Base-by-base conservation (phyloP, 805 yeast genomes). In the Millerozyma acaciae region DNA sequence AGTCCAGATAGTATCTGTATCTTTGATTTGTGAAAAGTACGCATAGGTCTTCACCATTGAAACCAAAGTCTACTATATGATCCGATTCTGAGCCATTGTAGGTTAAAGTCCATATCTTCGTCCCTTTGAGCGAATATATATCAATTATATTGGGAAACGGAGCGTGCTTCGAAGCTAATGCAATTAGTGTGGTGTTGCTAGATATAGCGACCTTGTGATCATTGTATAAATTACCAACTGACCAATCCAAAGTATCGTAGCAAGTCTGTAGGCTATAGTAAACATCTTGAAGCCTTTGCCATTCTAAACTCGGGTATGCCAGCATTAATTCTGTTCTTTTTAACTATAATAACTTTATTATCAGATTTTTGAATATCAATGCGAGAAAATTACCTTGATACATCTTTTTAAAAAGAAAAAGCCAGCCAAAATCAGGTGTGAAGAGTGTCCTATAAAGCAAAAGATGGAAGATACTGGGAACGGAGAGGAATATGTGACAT, bases 221-320 rank as follows among this genome's bases (percentile, higher is more conserved):
- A 10, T 51, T 32, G 33, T 51, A 44, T 8, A 64, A 43, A 32
- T 61, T 60, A 12, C 63, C 61, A 12, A 62, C 49, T 12, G 67
- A 55, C 84, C 84, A 78, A 33, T 68, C 57, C 45, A 77, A 50
- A 1, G 62, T 33, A 4, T 64, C 69, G 47, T 74, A 80, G 35
- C 84, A 79, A 13, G 75, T 70, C 34, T 80, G 57, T 12, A 71
- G 67, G 35, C 83, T 65, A 45, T 86, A 88, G 53, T 74, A 85
- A 7, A 76, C 81, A 53, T 78, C 76, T 34, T 76, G 78, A 13
- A 88, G 68, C 42, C 80, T 72, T 53, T 87, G 95, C 97, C 97
- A 88, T 27, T 71, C 72, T 40, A 69, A 50, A 43, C 72, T 65
- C 8, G 76, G 76, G 44, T 55, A 63, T 2, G 64, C 41, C 21